Evolutionary conservation across 2,329 filamentous ascomycete genomes (phyloP), one percentile per base, ranked within the genome.

Genomic region (Cladophialophora exuberans): DNA sequence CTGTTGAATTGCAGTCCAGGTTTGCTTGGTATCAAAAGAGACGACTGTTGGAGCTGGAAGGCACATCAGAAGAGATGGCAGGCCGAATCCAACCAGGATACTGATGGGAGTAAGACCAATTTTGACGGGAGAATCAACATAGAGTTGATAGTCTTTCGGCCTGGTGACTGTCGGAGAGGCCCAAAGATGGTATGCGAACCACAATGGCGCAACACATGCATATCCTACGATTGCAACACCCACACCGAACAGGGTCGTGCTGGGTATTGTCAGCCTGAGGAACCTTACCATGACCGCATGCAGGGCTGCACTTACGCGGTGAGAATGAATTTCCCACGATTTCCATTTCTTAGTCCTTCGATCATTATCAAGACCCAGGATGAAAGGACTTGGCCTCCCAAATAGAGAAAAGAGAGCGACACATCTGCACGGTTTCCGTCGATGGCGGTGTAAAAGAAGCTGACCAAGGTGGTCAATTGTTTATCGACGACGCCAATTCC

Each of bases 1-100:
- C 59, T 82, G 78, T 77, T 79, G 81, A 41, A 76, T 59, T 1
- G 76, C 76, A 22, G 79, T 76, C 52, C 75, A 71, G 18, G 69
- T 68, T 61, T 81, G 79, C 58, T 79, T 80, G 10, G 69, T 66
- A n/a, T 71, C 66, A 13, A 71, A 63, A 1, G 70, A 69, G 11
- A 78, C 59, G 1, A 70, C 18, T 0, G 62, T 64, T 0, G 76
- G 76, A 2, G 72, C 67, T 1, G 76, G 75, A 3, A 80, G 64
- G 9, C 68, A 63, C 69, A 80, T 74, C 3, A 76, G 58, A 18
- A 74, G 52, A 0, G 73, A 70, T 0, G 79, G 79, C 2, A 79
- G 41, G 33, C 76, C 61, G 60, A 73, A 81, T 6, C 75, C 74
- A 2, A 79, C 31, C 1, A 69, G 52, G 35, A 77, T 70, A n/a